Base-by-base conservation (phyloP, 192 early-diverging fungal species). In the Linnemannia exigua region DNA sequence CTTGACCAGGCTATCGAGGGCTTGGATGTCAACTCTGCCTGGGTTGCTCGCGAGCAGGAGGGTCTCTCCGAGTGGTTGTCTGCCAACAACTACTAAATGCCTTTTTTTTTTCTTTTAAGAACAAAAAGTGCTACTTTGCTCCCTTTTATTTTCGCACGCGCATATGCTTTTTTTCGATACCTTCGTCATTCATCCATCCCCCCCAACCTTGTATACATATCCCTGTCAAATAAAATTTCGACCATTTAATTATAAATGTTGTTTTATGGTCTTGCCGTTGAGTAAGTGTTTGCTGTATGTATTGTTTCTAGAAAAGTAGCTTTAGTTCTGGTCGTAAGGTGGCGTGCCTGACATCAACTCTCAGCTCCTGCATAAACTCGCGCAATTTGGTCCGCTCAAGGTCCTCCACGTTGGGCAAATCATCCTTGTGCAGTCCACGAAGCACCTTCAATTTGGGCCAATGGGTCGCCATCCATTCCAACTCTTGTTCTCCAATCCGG, bases 1-100 rank as follows among this genome's bases (percentile, higher is more conserved):
- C 77, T 96, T 28, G 91, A 93, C 73, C 95, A 96, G 90, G 92
- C 93, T 33, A 84, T 96, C 33, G 95, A 96, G 82, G 91, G 89
- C 47, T 90, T 93, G 75, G 88, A 92, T 61, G 89, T 92, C 70
- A 92, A 93, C 87, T 88, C 90, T 44, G 87, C 89, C 48, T 92
- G 92, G 92, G 72, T 90, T 77, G 31, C 74, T 41, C 89, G 88
- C 73, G 92, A 91, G 88, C 89, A 90, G 72, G 79, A 90, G 52
- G 93, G 93, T 77, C 82, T 95, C 28, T 90, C 93, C 74, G 82
- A 83, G 46, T 90, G 89, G 89, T 79, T 89, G 76, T 68, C 48
- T 33, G 58, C 31, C 36, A 89, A 89, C 74, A 79, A 79, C 31
- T 87, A 78, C 72, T 85, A 79, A 44, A 9, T 44, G 41, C 41